Conservation (phyloP, 208 protist species). For the Spongospora subterranea region DNA sequence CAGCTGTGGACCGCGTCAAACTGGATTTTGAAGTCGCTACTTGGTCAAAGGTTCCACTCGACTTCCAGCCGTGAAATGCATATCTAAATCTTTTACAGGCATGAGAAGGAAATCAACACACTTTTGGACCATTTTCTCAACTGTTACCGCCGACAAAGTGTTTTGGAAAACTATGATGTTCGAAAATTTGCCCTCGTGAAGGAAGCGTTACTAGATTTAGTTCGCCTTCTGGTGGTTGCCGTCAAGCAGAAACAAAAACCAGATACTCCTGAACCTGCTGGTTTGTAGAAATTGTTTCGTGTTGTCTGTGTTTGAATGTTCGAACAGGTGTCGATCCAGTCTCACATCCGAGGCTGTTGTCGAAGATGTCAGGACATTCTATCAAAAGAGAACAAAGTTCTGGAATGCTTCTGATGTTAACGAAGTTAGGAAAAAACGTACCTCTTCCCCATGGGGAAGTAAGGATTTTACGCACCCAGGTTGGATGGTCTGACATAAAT, state of each 20-base stretch:
- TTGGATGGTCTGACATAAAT: not conserved
- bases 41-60: conserved; percentile 2
- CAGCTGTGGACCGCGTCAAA: conserved; percentile 7
- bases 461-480: not conserved
- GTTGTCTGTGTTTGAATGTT: not conserved
- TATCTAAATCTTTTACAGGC: not conserved
- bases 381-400: conserved; percentile 49
- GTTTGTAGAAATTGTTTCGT: not conserved
- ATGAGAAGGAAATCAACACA: not conserved
- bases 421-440: not conserved
- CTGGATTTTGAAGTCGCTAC: conserved; percentile 14
- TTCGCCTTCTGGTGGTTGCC: not conserved
- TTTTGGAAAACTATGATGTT: conserved; percentile 45
- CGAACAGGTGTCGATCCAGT: not conserved
- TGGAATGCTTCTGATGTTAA: conserved; percentile 46
- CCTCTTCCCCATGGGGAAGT: not conserved
- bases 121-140: not conserved
- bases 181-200: not conserved
- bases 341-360: not conserved
- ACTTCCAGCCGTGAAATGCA: not conserved
- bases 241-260: conserved; percentile 25
- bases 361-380: not conserved
- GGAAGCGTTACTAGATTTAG: not conserved
- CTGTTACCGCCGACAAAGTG: not conserved
- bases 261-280: not conserved